These are phyloP conservation scores for Cyclocybe cylindracea DNA, from an alignment of 768 basidiomycete species.

Conservation along the genomic window DNA sequence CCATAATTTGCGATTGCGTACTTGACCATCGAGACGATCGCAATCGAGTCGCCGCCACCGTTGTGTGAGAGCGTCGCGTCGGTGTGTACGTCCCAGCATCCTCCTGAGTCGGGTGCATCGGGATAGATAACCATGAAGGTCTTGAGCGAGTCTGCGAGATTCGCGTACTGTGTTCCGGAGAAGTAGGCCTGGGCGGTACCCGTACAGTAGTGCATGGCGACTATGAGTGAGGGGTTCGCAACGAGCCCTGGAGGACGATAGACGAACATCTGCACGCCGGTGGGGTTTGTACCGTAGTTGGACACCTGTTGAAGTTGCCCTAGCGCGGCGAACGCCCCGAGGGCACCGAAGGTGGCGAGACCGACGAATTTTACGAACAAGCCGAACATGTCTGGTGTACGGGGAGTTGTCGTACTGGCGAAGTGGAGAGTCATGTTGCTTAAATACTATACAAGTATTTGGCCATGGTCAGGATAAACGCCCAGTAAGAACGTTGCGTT, in stretches of 20 bases:
- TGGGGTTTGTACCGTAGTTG: constrained; percentile 55
- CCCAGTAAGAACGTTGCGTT: too few relatives aligned
- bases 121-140: constrained; percentile 55
- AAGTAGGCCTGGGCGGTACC: constrained; percentile 55
- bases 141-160: constrained; percentile 47
- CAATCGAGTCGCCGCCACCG: constrained; percentile 55
- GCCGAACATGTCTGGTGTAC: too few relatives aligned
- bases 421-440: too few relatives aligned
- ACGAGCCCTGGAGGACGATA: constrained; percentile 41
- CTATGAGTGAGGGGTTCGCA: constrained; percentile 42
- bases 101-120: constrained; percentile 38
- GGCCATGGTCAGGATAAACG: too few relatives aligned
- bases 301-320: background rate
- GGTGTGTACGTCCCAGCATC: constrained; percentile 55
- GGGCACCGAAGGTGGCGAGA: too few relatives aligned
- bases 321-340: too few relatives aligned
- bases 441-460: too few relatives aligned
- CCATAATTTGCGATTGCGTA: constrained; percentile 49
- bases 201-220: constrained; percentile 54
- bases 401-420: too few relatives aligned
- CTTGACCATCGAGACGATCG: constrained; percentile 44
- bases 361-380: too few relatives aligned
- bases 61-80: constrained; percentile 53
- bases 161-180: constrained; percentile 44
- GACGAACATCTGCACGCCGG: constrained; percentile 46